phyloP scores from a whole-genome alignment of 306 rosid species.

The Mucuna pruriens region DNA sequence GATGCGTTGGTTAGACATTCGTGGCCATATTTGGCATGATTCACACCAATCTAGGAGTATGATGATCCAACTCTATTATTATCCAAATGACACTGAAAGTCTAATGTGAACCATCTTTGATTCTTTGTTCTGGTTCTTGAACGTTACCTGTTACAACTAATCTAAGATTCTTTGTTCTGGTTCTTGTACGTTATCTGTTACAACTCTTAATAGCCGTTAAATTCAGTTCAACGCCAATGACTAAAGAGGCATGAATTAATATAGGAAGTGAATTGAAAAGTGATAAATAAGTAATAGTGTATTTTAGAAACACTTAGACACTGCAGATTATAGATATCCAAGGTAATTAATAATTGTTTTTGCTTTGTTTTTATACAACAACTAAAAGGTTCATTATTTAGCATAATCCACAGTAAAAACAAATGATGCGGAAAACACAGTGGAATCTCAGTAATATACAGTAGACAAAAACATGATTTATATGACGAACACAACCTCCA shows the following conservation, averaged over 20 bases:
- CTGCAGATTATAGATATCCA: too few relatives aligned
- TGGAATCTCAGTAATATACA: conserved; percentile 31
- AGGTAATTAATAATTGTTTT: too few relatives aligned
- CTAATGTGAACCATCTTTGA: neutral
- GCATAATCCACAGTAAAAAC: neutral
- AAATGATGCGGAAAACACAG: conserved; percentile 10
- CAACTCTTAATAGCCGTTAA: too few relatives aligned
- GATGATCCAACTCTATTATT: neutral
- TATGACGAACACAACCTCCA: conserved; percentile 56
- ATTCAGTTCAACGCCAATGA: neutral
- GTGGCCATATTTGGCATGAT: neutral
- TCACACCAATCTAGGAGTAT: neutral
- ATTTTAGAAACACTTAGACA: too few relatives aligned
- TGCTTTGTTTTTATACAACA: too few relatives aligned
- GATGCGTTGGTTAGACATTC: neutral
- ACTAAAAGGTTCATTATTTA: neutral
- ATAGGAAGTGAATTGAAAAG: neutral
- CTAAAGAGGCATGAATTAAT: too few relatives aligned
- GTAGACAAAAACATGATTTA: conserved; percentile 42
- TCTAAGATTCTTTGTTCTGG: neutral
- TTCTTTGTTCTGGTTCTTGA: neutral
- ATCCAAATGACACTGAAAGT: neutral
- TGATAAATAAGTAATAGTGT: too few relatives aligned
- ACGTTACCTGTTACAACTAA: neutral
- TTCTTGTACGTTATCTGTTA: neutral